Evolutionary conservation across 2,329 filamentous ascomycete species (phyloP), one percentile per base, ranked within the genome.

Genomic region (Mollisia scopiformis): DNA sequence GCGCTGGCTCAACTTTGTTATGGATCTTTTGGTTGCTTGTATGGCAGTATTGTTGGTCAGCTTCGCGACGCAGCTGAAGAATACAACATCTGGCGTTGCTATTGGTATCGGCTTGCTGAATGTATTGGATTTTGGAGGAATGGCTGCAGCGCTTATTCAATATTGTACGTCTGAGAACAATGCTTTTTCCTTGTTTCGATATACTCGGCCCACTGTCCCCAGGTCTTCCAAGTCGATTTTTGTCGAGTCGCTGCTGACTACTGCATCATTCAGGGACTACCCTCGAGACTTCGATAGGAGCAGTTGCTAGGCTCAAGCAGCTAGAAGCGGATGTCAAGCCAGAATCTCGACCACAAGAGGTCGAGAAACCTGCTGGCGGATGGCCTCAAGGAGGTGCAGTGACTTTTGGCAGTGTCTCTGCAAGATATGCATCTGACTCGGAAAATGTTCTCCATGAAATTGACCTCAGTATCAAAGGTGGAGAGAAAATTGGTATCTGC

Each of bases 1-100:
- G 68, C 77, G 82, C 21, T 87, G 84, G 84, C 76, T 87, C 0
- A 75, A 69, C 0, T 74, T 87, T 1, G 77, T 79, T 0, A 37
- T 68, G 3, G 61, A 64, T 33, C 31, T 67, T 3, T 16, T 67
- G 11, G 58, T 62, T n/a, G 52, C 31, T 6, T 62, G 63, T 19
- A 31, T 75, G 2, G 73, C 72, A 1, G 61, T 69, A 13, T 59
- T 71, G 16, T 53, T 76, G 31, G 69, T 72, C 6, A 63, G 69
- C 3, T 65, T 78, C 2, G 68, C 69, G 8, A 66, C 73, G 10
- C 57, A 68, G 27, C 60, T 74, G 31, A 65, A 64, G 6, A 51
- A 62, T 16, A 61, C 37, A 6, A 55, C 65, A 6, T 61, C 59
- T 23, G 54, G 66, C 10, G 68, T 63, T 2, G 64, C 62, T n/a